A percentile compares a stretch with the other conserved stretches of the same genome.
phyloP scores from a whole-genome alignment of 169 alveolate species.

The Plasmodium fragile region DNA sequence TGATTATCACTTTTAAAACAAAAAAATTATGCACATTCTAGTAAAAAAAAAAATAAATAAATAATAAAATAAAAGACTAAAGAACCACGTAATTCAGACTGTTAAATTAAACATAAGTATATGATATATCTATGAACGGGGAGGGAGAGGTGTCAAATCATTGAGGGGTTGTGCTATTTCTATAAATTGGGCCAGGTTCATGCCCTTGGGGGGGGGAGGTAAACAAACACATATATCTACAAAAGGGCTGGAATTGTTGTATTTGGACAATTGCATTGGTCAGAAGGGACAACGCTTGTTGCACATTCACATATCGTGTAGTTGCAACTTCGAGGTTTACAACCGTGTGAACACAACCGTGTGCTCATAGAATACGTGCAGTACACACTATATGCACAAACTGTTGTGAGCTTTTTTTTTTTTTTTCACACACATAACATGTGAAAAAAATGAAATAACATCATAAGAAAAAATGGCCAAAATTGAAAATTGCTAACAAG shows the following conservation, averaged over 20 bases:
- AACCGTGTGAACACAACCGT: background rate
- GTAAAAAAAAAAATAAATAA: conserved; percentile 6
- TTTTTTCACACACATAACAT: background rate
- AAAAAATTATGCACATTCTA: background rate
- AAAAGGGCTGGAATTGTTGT: background rate
- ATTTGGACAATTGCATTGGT: background rate
- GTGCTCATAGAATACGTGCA: conserved; percentile 4
- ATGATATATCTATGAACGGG: background rate
- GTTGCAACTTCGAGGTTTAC: background rate
- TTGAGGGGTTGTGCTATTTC: background rate
- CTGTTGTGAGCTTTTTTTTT: background rate
- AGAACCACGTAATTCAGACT: background rate
- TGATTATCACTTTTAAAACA: background rate
- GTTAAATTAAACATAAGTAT: background rate
- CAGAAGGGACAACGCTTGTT: background rate
- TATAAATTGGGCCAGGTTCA: background rate
- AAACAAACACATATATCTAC: background rate
- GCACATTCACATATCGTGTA: background rate
- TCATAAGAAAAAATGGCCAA: background rate
- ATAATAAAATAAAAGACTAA: conserved; percentile 7
- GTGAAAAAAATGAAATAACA: background rate
- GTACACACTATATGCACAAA: background rate
- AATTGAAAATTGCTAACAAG: background rate
- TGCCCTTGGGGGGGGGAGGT: background rate
- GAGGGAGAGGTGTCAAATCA: conserved; percentile 2